phyloP scores from a whole-genome alignment of 1,284 basidiomycete species.

The Rhodotorula mucilaginosa region DNA sequence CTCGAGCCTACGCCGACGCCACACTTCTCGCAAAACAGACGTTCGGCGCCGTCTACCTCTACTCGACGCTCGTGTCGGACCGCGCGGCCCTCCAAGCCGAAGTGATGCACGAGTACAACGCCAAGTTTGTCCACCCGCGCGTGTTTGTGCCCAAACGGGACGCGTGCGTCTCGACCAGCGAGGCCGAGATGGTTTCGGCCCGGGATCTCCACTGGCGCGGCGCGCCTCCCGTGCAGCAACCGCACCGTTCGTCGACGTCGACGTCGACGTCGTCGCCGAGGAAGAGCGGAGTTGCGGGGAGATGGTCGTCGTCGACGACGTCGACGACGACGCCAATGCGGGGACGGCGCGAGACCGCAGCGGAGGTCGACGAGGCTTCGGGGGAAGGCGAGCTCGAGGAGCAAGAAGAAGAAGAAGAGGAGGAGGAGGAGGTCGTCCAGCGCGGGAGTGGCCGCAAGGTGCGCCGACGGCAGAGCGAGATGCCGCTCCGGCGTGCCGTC shows the following conservation, averaged over 20 bases:
- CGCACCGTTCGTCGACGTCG: too few relatives aligned
- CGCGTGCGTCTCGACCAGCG: constrained; percentile 22
- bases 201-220: not conserved
- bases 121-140: constrained; percentile 72
- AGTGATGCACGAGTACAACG: constrained; percentile 81
- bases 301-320: too few relatives aligned
- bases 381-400: too few relatives aligned
- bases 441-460: constrained; percentile 13
- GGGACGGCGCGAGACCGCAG: too few relatives aligned
- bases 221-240: not conserved
- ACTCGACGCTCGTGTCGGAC: constrained; percentile 69
- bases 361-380: too few relatives aligned
- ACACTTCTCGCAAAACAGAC: constrained; percentile 15
- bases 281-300: not conserved
- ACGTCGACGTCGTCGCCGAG: not conserved
- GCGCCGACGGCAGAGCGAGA: constrained; percentile 6
- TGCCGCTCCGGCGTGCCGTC: not conserved
- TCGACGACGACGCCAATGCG: too few relatives aligned
- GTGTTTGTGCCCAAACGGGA: constrained; percentile 53
- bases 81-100: constrained; percentile 70
- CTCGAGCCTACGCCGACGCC: too few relatives aligned
- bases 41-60: constrained; percentile 61
- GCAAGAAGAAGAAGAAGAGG: not conserved
- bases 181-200: constrained; percentile 26
- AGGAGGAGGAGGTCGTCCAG: constrained; percentile 1